Base-by-base conservation (phyloP, 2,329 filamentous ascomycete genomes). In the Lachnellula subtilissima region DNA sequence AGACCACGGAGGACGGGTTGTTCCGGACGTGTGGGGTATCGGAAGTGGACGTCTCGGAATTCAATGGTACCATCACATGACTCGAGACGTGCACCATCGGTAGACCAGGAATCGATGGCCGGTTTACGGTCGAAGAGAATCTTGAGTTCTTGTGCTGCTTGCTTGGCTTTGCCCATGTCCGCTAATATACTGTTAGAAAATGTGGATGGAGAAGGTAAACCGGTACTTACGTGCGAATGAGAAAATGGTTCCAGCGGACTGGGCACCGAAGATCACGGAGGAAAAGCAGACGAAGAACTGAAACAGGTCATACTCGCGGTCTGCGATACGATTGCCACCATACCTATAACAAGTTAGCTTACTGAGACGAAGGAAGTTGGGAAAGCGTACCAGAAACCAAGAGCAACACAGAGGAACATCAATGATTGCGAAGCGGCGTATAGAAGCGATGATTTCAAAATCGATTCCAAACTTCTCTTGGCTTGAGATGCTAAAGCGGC, bases 231-330 rank as follows among this genome's bases (percentile, higher is more conserved):
- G 90, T 0, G 90, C 90, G 70, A 93, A 96, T 5, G 85, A 91
- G 77, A 94, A 97, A 67, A 93, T 87, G 14, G 86, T 88, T 7
- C 93, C 93, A 1, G 93, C 93, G 4, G 91, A 94, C 72, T 97
- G 93, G 0, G 91, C 88, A 53, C 92, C 91, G 67, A 96, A 97
- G 66, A 97, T 88, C 65, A 97, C 83, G 47, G 91, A 81, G 58
- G 87, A 85, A 74, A 96, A 97, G 67, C 89, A 91, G 48, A 96
- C 78, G 74, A 97, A 97, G 79, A 97, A 97, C 64, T 92, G 87
- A 72, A 93, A 93, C 66, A 91, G 79, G 62, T 74, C 71, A 71
- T 94, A 93, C 69, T 95, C 88, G 48, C 74, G 68, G 55, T 80
- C 80, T 22, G 81, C 85, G 52, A 96, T 87, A 35, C 94, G 76